Evolutionary conservation across 148 eudicot genomes (phyloP).

Genomic region (Beta vulgaris): DNA sequence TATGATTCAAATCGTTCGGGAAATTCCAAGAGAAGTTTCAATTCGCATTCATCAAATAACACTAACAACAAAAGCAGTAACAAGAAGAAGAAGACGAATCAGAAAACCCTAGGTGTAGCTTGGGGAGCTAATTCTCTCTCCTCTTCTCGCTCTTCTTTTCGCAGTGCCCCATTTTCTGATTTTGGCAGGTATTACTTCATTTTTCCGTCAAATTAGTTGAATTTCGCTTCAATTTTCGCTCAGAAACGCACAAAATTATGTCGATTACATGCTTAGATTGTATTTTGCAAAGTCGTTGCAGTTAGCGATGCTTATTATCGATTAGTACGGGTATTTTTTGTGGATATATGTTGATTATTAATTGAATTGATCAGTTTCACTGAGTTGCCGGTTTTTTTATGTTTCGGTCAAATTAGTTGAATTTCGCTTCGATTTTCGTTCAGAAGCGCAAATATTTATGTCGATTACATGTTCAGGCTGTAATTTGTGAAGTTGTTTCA

Average conservation of each 20-base stretch:
- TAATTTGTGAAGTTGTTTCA: background rate
- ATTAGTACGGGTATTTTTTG: background rate
- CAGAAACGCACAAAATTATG: no score
- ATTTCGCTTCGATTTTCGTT: background rate
- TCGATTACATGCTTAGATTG: background rate
- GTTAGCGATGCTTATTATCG: no score
- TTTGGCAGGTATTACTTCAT: conserved; percentile 54
- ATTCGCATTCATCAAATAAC: conserved; percentile 41
- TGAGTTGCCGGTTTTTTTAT: no score
- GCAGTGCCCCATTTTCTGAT: conserved; percentile 73
- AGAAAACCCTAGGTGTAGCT: conserved; percentile 90
- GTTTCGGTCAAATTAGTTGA: background rate
- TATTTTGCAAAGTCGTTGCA: background rate
- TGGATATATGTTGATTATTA: background rate
- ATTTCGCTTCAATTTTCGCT: background rate
- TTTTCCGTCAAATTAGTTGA: background rate
- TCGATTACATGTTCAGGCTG: background rate
- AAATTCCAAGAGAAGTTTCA: conserved; percentile 55
- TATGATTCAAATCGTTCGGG: conserved; percentile 44
- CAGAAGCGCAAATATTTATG: no score
- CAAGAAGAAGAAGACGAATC: conserved; percentile 42
- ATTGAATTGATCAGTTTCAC: no score
- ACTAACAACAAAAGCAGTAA: conserved; percentile 20
- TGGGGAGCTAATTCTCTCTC: conserved; percentile 86
- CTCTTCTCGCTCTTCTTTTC: conserved; percentile 71